These are phyloP conservation scores for Neonectria hederae DNA, from an alignment of 2,329 filamentous ascomycete genomes.

Conservation along the genomic window DNA sequence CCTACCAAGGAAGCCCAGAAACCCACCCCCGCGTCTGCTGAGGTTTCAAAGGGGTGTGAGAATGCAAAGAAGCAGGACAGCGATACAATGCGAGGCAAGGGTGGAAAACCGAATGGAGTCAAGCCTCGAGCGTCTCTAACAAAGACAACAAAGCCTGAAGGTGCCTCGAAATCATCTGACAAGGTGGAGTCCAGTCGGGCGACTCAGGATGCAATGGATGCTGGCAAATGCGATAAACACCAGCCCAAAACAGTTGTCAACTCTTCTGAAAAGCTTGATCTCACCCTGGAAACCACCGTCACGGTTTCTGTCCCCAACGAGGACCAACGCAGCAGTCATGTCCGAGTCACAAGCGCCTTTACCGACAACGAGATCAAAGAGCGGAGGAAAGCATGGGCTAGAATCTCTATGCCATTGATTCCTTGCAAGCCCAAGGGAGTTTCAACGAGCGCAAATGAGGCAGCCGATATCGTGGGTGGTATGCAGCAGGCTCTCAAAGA, in stretches of 20 bases:
- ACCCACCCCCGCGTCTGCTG: background rate
- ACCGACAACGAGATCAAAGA: conserved; percentile 46
- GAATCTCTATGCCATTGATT: conserved; percentile 47
- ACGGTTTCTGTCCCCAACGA: background rate
- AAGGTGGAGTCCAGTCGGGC: background rate
- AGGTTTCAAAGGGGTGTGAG: background rate
- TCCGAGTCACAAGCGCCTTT: conserved; percentile 36
- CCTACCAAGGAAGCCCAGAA: background rate
- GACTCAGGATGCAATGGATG: background rate
- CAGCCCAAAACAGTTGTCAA: background rate
- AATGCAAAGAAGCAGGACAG: background rate
- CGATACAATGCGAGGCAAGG: background rate
- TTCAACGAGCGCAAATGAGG: conserved; percentile 13
- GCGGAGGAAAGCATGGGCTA: conserved; percentile 47
- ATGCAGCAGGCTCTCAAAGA: background rate
- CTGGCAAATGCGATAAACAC: background rate
- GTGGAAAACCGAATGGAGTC: background rate
- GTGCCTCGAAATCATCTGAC: background rate
- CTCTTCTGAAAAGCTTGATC: background rate
- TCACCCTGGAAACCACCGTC: background rate
- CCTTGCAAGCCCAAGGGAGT: conserved; percentile 30
- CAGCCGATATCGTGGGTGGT: background rate
- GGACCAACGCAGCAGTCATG: conserved; percentile 3
- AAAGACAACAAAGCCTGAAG: background rate
- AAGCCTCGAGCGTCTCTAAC: background rate